Conservation (phyloP, 2,329 filamentous ascomycete species). For the Trichoderma breve region DNA sequence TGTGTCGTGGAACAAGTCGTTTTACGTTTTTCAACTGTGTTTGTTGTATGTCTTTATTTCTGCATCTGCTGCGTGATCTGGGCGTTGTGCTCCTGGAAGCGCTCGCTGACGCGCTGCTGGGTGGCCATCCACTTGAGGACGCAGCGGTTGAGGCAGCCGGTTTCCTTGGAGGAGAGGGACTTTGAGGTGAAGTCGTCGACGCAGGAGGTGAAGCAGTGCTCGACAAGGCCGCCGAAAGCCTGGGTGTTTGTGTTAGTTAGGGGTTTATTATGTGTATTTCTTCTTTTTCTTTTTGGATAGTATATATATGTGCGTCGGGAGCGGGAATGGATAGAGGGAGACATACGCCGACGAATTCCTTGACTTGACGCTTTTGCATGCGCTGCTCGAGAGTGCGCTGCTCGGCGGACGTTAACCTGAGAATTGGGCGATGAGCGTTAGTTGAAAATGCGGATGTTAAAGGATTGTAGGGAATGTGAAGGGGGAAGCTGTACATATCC, state of each 20-base stretch:
- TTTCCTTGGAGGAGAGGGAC: slow-evolving; percentile 82
- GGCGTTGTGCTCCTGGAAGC: slow-evolving; percentile 74
- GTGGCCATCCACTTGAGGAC: slow-evolving; percentile 95
- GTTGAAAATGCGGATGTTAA: not conserved
- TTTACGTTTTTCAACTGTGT: not conserved
- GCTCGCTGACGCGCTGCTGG: slow-evolving; percentile 83
- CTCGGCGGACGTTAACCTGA: slow-evolving; percentile 69
- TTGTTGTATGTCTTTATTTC: slow-evolving; percentile 32
- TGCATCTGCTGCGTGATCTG: slow-evolving; percentile 56
- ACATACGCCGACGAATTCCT: slow-evolving; percentile 96
- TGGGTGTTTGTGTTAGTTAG: slow-evolving; percentile 20
- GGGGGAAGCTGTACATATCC: slow-evolving; percentile 29
- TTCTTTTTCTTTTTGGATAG: not conserved
- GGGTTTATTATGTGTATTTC: not conserved
- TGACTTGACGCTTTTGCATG: slow-evolving; percentile 98
- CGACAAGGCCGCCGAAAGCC: slow-evolving; percentile 52
- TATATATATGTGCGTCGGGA: not conserved
- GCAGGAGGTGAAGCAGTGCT: slow-evolving; percentile 94
- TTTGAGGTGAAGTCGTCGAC: slow-evolving; percentile 99
- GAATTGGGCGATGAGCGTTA: not conserved
- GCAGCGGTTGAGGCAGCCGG: slow-evolving; percentile 88
- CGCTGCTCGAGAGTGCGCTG: slow-evolving; percentile 90
- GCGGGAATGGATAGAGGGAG: not conserved
- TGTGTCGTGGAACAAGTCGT: not conserved
- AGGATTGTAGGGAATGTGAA: not conserved